Conservation (phyloP, 345 rosid genomes). For the Gossypium raimondii region DNA sequence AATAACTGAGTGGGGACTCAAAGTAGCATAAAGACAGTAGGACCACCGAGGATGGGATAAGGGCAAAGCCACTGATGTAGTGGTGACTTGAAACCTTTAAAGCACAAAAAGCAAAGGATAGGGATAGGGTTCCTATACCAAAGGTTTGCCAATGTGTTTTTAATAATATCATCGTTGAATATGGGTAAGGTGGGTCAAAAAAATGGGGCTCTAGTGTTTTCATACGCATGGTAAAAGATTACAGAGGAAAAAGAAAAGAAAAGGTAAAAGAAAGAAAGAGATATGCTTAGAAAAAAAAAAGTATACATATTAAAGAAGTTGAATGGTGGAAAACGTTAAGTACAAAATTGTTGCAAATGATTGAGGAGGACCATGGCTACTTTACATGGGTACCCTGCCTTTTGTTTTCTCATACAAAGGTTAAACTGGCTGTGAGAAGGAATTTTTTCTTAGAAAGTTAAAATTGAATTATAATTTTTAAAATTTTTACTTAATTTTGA, state of each 20-base stretch:
- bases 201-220: not conserved
- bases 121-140: not conserved
- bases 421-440: not conserved
- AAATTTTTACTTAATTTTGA: too few species aligned
- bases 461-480: too few species aligned
- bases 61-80: not conserved
- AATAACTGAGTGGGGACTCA: not conserved
- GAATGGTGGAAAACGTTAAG: not conserved
- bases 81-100: not conserved
- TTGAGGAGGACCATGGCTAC: not conserved
- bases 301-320: not conserved
- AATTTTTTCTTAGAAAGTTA: too few species aligned
- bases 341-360: not conserved
- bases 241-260: not conserved
- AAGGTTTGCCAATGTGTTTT: not conserved
- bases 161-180: not conserved
- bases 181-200: not conserved
- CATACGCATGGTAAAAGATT: not conserved
- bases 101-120: not conserved
- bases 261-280: not conserved
- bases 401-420: not conserved
- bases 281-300: too few species aligned
- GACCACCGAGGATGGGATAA: constrained; percentile 1
- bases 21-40: not conserved
- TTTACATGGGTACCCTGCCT: too few species aligned